Evolutionary conservation across 1,139 yeast genomes (phyloP).

Genomic region (Arxiozyma heterogenica): DNA sequence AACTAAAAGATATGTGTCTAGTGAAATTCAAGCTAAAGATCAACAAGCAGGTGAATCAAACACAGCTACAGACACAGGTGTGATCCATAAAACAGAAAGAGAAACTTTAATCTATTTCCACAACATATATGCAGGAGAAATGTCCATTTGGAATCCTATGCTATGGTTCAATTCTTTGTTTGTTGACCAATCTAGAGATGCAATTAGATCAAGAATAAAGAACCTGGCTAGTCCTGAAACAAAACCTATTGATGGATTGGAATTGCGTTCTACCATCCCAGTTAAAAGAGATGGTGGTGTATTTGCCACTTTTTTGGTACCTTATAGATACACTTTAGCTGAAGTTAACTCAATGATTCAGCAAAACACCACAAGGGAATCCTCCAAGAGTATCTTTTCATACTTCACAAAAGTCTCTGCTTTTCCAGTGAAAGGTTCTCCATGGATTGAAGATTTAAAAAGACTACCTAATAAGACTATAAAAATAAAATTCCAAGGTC

Average conservation of each 20-base stretch:
- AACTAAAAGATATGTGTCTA: conserved; percentile 27
- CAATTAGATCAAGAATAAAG: conserved; percentile 33
- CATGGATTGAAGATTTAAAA: conserved; percentile 92
- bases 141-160: conserved; percentile 34
- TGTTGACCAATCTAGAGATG: conserved; percentile 30
- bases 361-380: conserved; percentile 37
- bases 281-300: conserved; percentile 85
- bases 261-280: conserved; percentile 49
- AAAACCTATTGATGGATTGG: conserved; percentile 35
- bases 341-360: conserved; percentile 45
- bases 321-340: conserved; percentile 40
- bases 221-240: conserved; percentile 36
- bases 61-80: conserved; percentile 48
- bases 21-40: conserved; percentile 36
- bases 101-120: conserved; percentile 52
- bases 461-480: conserved; percentile 60
- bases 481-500: conserved; percentile 65
- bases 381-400: conserved; percentile 25
- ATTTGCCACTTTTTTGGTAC: conserved; percentile 66
- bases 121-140: conserved; percentile 41
- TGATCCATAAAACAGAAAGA: conserved; percentile 41
- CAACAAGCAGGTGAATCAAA: conserved; percentile 42
- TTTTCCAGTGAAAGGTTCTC: conserved; percentile 77
- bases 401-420: conserved; percentile 40
- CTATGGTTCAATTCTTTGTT: conserved; percentile 33